phyloP scores from a whole-genome alignment of 805 yeast species.

The Barnettozyma siamensis region DNA sequence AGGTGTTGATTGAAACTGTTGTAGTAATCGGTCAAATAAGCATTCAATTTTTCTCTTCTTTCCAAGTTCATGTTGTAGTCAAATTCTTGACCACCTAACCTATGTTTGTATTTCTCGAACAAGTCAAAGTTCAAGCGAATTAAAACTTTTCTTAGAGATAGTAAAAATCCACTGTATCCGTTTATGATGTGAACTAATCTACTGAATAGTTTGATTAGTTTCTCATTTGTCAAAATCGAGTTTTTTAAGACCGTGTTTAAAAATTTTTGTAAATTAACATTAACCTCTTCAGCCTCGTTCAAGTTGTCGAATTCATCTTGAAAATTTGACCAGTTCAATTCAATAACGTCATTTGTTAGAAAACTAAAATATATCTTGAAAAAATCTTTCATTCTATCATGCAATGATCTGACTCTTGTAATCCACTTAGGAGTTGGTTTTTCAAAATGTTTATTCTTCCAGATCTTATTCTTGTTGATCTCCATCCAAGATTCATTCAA shows the following conservation, averaged over 20 bases:
- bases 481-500: constrained; percentile 70
- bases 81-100: constrained; percentile 34
- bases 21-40: constrained; percentile 36
- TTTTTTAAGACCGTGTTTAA: constrained; percentile 60
- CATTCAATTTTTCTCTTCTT: constrained; percentile 36
- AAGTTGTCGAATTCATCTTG: constrained; percentile 22
- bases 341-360: constrained; percentile 54
- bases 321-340: constrained; percentile 44
- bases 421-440: constrained; percentile 47
- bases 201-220: constrained; percentile 42
- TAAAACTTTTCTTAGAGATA: constrained; percentile 49
- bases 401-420: constrained; percentile 47
- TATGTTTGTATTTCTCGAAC: constrained; percentile 30
- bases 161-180: constrained; percentile 42
- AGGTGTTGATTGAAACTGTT: constrained; percentile 40
- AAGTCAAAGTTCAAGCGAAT: constrained; percentile 44
- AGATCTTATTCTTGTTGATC: constrained; percentile 54
- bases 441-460: constrained; percentile 51
- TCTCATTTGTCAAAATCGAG: constrained; percentile 58
- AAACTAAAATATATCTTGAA: constrained; percentile 50
- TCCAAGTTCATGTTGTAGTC: constrained; percentile 34
- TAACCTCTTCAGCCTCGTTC: constrained; percentile 38
- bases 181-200: constrained; percentile 41
- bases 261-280: constrained; percentile 45
- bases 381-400: constrained; percentile 44